Conservation (phyloP, 257 asterid species). For the Gynochthodes officinalis region DNA sequence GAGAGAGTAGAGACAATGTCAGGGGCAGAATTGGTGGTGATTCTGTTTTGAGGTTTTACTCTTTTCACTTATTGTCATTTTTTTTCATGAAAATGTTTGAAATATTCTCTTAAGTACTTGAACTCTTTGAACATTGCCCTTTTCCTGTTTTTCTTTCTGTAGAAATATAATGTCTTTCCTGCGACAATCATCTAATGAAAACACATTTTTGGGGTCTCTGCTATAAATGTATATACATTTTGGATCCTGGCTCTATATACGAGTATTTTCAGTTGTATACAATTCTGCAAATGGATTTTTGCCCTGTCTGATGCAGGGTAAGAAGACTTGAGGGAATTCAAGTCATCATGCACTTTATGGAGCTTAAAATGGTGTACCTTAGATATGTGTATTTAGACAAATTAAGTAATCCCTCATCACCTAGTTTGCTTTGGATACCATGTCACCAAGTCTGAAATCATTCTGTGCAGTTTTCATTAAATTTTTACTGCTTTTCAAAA, state of each 20-base stretch:
- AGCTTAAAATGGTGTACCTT: background rate
- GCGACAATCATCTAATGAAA: background rate
- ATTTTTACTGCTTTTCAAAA: background rate
- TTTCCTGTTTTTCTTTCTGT: background rate
- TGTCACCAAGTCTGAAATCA: background rate
- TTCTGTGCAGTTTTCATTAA: background rate
- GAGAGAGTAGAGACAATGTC: conserved; percentile 93
- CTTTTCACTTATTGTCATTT: background rate
- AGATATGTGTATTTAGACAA: background rate
- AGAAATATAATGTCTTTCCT: background rate
- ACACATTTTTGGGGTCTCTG: background rate
- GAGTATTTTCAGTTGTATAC: background rate
- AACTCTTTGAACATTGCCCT: background rate
- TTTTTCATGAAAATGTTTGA: background rate
- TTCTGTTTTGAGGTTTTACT: conserved; percentile 69
- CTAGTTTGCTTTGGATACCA: background rate
- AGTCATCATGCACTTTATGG: background rate
- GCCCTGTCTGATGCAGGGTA: background rate
- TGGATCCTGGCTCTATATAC: background rate
- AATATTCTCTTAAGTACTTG: background rate
- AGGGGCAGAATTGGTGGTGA: conserved; percentile 99
- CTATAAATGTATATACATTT: background rate
- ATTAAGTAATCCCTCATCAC: background rate
- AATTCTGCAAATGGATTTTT: background rate
- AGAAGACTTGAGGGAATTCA: background rate